Conservation (phyloP, 768 basidiomycete genomes). For the Pulveroboletus sp. region DNA sequence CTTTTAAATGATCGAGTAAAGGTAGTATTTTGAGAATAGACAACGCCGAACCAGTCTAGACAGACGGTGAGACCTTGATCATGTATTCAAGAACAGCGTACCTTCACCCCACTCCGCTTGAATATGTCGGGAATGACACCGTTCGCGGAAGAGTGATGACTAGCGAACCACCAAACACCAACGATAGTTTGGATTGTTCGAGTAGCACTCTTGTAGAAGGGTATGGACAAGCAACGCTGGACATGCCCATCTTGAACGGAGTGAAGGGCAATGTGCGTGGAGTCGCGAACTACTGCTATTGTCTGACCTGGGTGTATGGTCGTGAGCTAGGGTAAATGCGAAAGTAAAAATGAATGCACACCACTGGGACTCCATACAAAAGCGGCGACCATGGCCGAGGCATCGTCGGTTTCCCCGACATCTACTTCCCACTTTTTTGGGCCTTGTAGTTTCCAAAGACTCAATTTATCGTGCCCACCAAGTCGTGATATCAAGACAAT, state of each 20-base stretch:
- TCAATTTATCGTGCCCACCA: constrained; percentile 63
- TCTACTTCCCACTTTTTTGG: constrained; percentile 80
- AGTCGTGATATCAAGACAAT: constrained; percentile 61
- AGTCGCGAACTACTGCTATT: constrained; percentile 68
- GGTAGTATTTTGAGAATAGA: constrained; percentile 66
- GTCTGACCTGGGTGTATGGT: constrained; percentile 46
- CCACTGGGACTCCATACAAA: constrained; percentile 84
- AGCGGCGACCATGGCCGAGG: constrained; percentile 46
- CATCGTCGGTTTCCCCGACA: constrained; percentile 45
- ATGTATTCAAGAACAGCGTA: constrained; percentile 30
- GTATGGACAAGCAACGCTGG: constrained; percentile 43
- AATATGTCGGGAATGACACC: constrained; percentile 70
- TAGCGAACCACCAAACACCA: constrained; percentile 72
- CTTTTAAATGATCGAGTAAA: constrained; percentile 63
- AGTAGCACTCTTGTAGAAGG: constrained; percentile 6
- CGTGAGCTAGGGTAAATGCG: constrained; percentile 1
- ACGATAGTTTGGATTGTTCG: constrained; percentile 32
- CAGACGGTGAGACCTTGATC: constrained; percentile 6
- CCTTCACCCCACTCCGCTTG: constrained; percentile 59
- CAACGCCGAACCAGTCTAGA: constrained; percentile 72
- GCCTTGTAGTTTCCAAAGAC: constrained; percentile 79
- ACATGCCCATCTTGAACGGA: constrained; percentile 74
- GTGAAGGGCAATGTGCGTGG: constrained; percentile 62
- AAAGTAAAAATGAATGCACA: constrained; percentile 27
- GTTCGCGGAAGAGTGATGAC: constrained; percentile 37